Evolutionary conservation across 148 eudicot genomes (phyloP).

Genomic region (Arbutus unedo): DNA sequence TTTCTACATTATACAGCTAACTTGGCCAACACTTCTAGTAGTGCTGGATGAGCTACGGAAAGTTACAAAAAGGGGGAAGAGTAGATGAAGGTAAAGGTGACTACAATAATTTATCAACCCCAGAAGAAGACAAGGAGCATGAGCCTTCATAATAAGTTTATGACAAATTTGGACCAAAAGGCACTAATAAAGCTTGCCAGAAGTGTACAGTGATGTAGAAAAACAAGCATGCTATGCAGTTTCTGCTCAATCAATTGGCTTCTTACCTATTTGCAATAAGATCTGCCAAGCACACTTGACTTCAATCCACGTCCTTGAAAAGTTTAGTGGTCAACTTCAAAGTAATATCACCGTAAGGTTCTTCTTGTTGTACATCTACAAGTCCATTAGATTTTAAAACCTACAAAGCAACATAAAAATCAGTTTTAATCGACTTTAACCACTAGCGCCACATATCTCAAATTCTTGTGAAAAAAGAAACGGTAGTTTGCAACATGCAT

Average conservation of each 20-base stretch:
- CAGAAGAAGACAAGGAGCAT: neutral
- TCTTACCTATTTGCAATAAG: constrained; percentile 24
- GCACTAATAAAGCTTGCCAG: neutral
- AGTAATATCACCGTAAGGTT: constrained; percentile 63
- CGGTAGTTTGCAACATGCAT: neutral
- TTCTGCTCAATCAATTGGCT: neutral
- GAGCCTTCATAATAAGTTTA: neutral
- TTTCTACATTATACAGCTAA: neutral
- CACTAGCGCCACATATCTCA: neutral
- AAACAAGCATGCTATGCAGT: neutral
- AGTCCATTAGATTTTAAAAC: constrained; percentile 51
- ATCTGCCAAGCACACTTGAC: constrained; percentile 16
- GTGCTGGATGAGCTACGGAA: neutral
- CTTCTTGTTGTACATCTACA: constrained; percentile 63
- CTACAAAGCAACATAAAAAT: constrained; percentile 27
- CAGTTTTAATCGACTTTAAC: neutral
- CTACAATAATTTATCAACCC: constrained; percentile 1
- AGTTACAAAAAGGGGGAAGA: neutral
- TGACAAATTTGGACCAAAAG: neutral
- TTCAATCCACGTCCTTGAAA: constrained; percentile 32
- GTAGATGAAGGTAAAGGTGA: neutral
- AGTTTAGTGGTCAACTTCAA: constrained; percentile 49
- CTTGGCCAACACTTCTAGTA: neutral
- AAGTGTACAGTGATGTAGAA: neutral
- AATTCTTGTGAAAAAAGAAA: neutral